Evolutionary conservation across 306 rosid genomes (phyloP), one percentile per base, ranked within the genome.

Genomic region (Benincasa hispida): DNA sequence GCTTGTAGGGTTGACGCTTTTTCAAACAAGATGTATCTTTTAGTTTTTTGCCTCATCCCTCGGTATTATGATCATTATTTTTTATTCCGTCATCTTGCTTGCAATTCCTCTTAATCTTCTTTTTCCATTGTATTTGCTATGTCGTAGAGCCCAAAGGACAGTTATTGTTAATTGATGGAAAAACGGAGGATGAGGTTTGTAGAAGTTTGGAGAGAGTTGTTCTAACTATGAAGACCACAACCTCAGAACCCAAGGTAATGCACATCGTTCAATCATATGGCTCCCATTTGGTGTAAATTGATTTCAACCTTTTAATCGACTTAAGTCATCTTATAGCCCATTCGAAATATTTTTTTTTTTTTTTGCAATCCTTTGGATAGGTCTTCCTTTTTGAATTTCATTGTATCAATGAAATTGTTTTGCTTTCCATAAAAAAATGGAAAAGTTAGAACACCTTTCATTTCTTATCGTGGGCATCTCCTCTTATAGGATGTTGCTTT

Each of bases 171-270:
- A 90, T 94, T 84, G 93, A 94, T 82, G 99, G 99, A 5, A 94
- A 92, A 84, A 90, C 97, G 55, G 91, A 87, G 78, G 98, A 90
- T 42, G 99, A 94, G 81, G 93, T 94, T 45, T 84, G 76, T 69
- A 88, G 90, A 86, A 92, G 95, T 79, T 89, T 94, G 82, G 99
- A 90, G 83, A 87, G 98, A 90, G 99, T 92, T 82, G 85, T 92
- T 77, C 96, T 90, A 77, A 92, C 99, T 68, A 90, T 95, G 98
- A 86, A 88, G 87, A 89, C 80, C 81, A 90, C 97, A 45, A 88
- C 89, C 27, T 88, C 98, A 76, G 96, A 95, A 83, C 98, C 98
- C 58, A 95, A 95, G 98, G 98, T 95, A 87, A 75, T 78, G 41
- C 30, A 3, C 58, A 60, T 75, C 53, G 68, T 73, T 6, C 76